Evolutionary conservation across 2,329 filamentous ascomycete genomes (phyloP).

Genomic region (Alternaria incomplexa): DNA sequence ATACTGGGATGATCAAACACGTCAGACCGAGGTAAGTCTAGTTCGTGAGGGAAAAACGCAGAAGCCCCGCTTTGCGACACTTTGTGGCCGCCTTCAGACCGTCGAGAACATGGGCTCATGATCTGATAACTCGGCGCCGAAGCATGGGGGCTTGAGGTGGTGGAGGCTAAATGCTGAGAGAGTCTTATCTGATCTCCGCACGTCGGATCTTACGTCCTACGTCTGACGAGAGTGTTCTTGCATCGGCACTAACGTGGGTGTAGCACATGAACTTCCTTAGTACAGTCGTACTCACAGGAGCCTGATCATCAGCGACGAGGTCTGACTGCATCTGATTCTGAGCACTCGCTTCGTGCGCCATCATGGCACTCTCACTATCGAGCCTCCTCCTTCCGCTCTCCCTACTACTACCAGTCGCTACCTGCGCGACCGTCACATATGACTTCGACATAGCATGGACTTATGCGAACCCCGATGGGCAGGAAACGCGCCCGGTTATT

Average conservation of each 20-base stretch:
- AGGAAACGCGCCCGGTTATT: constrained; percentile 59
- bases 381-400: constrained; percentile 49
- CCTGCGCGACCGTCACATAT: constrained; percentile 51
- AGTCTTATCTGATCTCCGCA: constrained; percentile 31
- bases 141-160: constrained; percentile 4
- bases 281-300: not conserved
- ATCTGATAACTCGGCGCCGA: constrained; percentile 30
- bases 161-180: constrained; percentile 2
- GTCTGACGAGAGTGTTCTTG: constrained; percentile 5
- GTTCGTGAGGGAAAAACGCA: not conserved
- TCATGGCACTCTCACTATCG: constrained; percentile 55
- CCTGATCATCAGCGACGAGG: constrained; percentile 1
- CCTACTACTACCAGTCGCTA: constrained; percentile 28
- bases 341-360: not conserved
- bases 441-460: constrained; percentile 64
- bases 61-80: constrained; percentile 11
- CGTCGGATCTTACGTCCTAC: not conserved
- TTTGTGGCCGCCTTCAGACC: constrained; percentile 3
- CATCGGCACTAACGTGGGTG: constrained; percentile 1
- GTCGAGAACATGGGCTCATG: constrained; percentile 13
- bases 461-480: constrained; percentile 62
- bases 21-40: not conserved
- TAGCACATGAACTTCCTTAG: not conserved
- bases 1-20: constrained; percentile 1
- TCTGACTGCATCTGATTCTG: constrained; percentile 12